A percentile compares a stretch with the other conserved stretches of the same genome.
Conservation (phyloP, 1,139 yeast species). For the Torulaspora pretoriensis region DNA sequence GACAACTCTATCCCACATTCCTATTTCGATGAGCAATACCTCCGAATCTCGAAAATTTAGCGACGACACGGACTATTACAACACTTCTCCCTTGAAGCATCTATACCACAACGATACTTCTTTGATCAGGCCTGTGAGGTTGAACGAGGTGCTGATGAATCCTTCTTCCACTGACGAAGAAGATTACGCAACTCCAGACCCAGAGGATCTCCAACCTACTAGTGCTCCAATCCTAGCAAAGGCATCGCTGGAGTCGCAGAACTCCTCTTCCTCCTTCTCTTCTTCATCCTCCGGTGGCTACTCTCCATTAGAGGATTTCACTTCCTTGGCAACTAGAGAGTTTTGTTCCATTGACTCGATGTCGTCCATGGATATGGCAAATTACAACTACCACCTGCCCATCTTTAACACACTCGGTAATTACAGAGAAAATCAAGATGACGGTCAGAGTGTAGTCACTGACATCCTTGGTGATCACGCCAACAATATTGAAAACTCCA, state of each 20-base stretch:
- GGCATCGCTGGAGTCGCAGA: background rate
- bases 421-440: constrained; percentile 16
- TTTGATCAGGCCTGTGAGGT: constrained; percentile 22
- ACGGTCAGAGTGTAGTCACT: constrained; percentile 20
- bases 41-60: constrained; percentile 26
- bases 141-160: constrained; percentile 19
- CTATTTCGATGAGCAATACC: constrained; percentile 6
- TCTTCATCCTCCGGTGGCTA: constrained; percentile 11
- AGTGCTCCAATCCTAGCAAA: constrained; percentile 2
- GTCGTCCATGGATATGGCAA: constrained; percentile 10
- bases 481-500: constrained; percentile 16
- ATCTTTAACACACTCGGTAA: constrained; percentile 3
- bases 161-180: constrained; percentile 12
- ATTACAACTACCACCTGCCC: constrained; percentile 11
- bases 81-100: constrained; percentile 35
- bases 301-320: constrained; percentile 11
- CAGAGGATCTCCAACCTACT: constrained; percentile 2
- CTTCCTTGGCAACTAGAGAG: constrained; percentile 2
- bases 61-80: constrained; percentile 34
- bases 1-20: constrained; percentile 21
- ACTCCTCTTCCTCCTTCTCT: constrained; percentile 8
- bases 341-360: constrained; percentile 7
- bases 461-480: constrained; percentile 15
- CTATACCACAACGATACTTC: constrained; percentile 30
- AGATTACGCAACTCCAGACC: constrained; percentile 5